Conservation (phyloP, 768 basidiomycete genomes). For the Pleurotus salmoneostramineus region DNA sequence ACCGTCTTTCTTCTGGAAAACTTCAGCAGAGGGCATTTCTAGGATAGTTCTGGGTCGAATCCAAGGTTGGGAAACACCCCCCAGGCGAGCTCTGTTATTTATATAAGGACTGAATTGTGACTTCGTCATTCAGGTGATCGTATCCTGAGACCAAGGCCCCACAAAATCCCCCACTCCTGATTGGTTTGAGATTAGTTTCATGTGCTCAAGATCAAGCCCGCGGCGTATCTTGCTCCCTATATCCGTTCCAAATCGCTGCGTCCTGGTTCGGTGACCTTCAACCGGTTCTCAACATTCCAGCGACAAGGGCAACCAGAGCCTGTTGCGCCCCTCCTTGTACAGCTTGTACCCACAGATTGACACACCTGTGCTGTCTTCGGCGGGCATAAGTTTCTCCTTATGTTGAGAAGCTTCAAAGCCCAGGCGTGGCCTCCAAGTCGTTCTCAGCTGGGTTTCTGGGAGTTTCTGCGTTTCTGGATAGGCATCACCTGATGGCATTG, state of each 20-base stretch:
- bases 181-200: slow-evolving; percentile 1
- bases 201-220: neutral
- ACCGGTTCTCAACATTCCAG: neutral
- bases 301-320: neutral
- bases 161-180: slow-evolving; percentile 5
- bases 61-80: neutral
- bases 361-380: neutral
- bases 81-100: neutral
- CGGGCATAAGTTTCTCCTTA: neutral
- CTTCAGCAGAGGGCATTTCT: slow-evolving; percentile 63
- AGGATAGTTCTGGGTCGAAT: slow-evolving; percentile 11
- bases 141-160: neutral
- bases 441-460: slow-evolving; percentile 2
- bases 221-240: neutral
- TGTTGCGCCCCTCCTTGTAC: neutral
- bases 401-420: neutral
- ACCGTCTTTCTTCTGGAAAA: slow-evolving; percentile 48
- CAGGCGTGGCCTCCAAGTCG: neutral
- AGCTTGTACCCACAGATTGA: slow-evolving; percentile 3
- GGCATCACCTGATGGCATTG: slow-evolving; percentile 1
- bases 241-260: neutral
- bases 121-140: slow-evolving; percentile 2
- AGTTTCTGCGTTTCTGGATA: neutral
- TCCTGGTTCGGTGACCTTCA: neutral
- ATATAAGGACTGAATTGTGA: neutral